A percentile compares a stretch with the other conserved stretches of the same genome.
Evolutionary conservation across 164 flowering plant genomes (phyloP).

Genomic region (Stephania cephalantha): DNA sequence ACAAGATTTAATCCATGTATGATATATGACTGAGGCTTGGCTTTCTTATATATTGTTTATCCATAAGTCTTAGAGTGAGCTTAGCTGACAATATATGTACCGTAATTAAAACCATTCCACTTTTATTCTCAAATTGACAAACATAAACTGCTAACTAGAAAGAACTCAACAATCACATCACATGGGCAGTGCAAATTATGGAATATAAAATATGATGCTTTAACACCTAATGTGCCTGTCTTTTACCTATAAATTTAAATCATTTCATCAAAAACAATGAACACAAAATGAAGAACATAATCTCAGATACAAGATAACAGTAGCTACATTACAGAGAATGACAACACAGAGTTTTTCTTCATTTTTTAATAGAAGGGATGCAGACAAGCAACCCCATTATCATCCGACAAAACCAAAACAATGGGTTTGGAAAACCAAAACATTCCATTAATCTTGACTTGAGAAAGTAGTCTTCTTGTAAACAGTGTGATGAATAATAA

Average conservation of each 20-base stretch:
- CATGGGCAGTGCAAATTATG: neutral
- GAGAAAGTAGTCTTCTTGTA: too few species aligned
- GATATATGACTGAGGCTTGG: too few species aligned
- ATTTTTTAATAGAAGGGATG: neutral
- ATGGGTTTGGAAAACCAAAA: neutral
- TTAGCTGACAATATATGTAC: too few species aligned
- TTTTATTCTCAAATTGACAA: neutral
- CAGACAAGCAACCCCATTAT: conserved; percentile 1
- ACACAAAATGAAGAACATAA: neutral
- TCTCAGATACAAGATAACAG: neutral
- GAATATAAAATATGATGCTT: neutral
- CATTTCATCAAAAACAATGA: neutral
- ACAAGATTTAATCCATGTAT: too few species aligned
- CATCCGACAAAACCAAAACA: neutral
- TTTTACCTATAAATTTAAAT: neutral
- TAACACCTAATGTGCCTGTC: neutral
- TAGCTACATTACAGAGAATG: neutral
- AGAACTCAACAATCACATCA: neutral
- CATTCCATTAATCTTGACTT: neutral
- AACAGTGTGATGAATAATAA: too few species aligned
- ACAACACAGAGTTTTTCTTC: neutral
- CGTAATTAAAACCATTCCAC: too few species aligned
- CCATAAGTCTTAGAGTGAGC: too few species aligned
- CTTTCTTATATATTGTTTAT: too few species aligned
- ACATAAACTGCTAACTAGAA: neutral